phyloP scores from a whole-genome alignment of 1,284 basidiomycete species.

The Pascua guehoae region DNA sequence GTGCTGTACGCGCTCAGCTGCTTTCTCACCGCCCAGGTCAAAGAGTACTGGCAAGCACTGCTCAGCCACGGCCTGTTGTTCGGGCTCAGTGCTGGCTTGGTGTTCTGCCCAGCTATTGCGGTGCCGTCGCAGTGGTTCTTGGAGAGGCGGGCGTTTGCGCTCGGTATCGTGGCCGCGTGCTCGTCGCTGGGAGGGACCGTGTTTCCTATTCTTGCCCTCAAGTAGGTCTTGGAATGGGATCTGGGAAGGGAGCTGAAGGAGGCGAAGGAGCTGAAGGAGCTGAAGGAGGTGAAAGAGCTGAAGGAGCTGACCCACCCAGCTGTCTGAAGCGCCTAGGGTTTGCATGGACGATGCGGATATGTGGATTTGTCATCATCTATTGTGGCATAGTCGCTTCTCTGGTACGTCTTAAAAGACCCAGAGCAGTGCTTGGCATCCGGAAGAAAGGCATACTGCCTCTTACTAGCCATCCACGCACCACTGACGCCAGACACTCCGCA shows the following conservation, averaged over 20 bases:
- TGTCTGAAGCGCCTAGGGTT: conserved; percentile 15
- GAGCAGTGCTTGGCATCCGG: no score
- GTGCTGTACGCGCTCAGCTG: conserved; percentile 53
- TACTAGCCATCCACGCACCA: no score
- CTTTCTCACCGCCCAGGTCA: conserved; percentile 56
- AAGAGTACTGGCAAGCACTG: conserved; percentile 55
- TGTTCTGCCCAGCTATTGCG: conserved; percentile 54
- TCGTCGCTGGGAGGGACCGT: conserved; percentile 47
- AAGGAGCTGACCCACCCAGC: conserved; percentile 43
- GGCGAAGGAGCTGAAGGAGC: conserved; percentile 53
- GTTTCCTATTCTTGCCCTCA: conserved; percentile 49
- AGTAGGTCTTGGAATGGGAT: conserved; percentile 21
- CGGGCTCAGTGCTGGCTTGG: conserved; percentile 38
- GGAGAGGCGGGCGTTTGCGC: conserved; percentile 22
- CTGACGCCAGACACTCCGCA: conserved; percentile 3
- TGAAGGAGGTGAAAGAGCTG: no score
- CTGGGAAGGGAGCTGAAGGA: conserved; percentile 25
- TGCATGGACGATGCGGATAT: conserved; percentile 28
- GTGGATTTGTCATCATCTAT: conserved; percentile 19
- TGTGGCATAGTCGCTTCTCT: conserved; percentile 12
- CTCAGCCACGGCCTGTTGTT: conserved; percentile 16
- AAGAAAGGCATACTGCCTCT: no score
- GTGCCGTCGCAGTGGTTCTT: conserved; percentile 55
- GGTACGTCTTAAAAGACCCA: neutral
- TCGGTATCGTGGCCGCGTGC: conserved; percentile 23